phyloP scores from a whole-genome alignment of 768 basidiomycete genomes.

The Nevesoporus exiguus region DNA sequence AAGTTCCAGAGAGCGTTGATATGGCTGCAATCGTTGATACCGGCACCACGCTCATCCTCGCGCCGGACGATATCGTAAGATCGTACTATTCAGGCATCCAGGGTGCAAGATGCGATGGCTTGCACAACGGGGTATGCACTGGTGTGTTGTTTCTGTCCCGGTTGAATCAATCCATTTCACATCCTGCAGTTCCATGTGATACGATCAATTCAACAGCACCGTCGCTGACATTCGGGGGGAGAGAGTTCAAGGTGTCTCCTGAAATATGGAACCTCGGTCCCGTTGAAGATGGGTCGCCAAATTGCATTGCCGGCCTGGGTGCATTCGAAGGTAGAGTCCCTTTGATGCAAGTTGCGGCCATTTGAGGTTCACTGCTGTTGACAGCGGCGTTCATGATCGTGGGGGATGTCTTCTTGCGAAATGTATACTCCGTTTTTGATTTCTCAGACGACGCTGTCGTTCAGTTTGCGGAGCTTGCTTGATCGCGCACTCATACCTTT shows the following conservation, averaged over 20 bases:
- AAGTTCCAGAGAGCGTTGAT: background rate
- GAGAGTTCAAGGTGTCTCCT: slow-evolving; percentile 31
- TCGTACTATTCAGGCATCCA: slow-evolving; percentile 24
- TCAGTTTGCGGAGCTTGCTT: slow-evolving; percentile 32
- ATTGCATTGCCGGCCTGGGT: slow-evolving; percentile 33
- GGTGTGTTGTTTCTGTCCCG: slow-evolving; percentile 8
- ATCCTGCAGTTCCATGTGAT: slow-evolving; percentile 16
- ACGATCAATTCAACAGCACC: slow-evolving; percentile 18
- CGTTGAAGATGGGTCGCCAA: slow-evolving; percentile 5
- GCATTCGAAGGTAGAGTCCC: slow-evolving; percentile 8
- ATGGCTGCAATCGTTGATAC: slow-evolving; percentile 33
- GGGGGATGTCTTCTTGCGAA: slow-evolving; percentile 28
- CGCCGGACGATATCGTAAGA: slow-evolving; percentile 14
- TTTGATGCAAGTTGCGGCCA: background rate
- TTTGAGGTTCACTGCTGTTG: background rate
- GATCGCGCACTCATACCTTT: background rate
- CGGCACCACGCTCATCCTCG: slow-evolving; percentile 24
- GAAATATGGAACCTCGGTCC: slow-evolving; percentile 40
- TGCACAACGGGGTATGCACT: slow-evolving; percentile 29
- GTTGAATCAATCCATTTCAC: background rate
- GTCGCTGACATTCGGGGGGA: slow-evolving; percentile 34
- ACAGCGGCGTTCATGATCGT: slow-evolving; percentile 20
- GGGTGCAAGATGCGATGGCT: slow-evolving; percentile 19
- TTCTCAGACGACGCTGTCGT: slow-evolving; percentile 28
- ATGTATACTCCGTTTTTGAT: slow-evolving; percentile 28